Evolutionary conservation across 345 rosid species (phyloP), one percentile per base, ranked within the genome.

Genomic region (Acer yangbiense): DNA sequence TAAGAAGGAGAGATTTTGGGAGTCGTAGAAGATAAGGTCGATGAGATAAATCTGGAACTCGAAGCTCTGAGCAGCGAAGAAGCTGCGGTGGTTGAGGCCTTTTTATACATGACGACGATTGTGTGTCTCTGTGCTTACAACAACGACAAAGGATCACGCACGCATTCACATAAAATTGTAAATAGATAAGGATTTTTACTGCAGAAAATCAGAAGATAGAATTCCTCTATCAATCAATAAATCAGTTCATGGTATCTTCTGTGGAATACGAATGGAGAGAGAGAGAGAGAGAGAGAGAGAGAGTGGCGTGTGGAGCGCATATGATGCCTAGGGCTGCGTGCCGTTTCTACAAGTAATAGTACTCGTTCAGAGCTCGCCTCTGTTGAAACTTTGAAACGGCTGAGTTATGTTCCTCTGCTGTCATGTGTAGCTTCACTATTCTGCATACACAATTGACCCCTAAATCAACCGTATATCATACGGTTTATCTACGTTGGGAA

Each of bases 21-120:
- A 35, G 76, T 65, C 44, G 67, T 25, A 17, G 67, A 25, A 17
- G 83, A 66, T 16, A 52, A 52, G 17, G 79, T n/a, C 6, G 82
- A 82, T 25, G 88, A 79, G 32, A 78, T 68, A 60, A 87, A 65
- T 7, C 92, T 77, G 2, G 89, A 75, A 74, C 93, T 87, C 32
- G 89, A 89, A 52, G 94, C 92, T 76, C 97, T 86, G 68, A 91
- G 81, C 82, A 96, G 76, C 2, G 97, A 84, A 61, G 87, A 85
- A 57, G 93, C 87, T 44, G 91, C 83, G 29, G 89, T 67, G 57
- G 90, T 74, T 13, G 92, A 85, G 43, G 84, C 75, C 29, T 90
- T 76, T 90, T 71, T 70, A 89, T 90, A 86, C 99, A 96, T 94
- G 94, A 84, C 83, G 89, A 74, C 23, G n/a, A 32, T 41, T 21